Base-by-base conservation (phyloP, 257 asterid genomes). In the Cordia subcordata region DNA sequence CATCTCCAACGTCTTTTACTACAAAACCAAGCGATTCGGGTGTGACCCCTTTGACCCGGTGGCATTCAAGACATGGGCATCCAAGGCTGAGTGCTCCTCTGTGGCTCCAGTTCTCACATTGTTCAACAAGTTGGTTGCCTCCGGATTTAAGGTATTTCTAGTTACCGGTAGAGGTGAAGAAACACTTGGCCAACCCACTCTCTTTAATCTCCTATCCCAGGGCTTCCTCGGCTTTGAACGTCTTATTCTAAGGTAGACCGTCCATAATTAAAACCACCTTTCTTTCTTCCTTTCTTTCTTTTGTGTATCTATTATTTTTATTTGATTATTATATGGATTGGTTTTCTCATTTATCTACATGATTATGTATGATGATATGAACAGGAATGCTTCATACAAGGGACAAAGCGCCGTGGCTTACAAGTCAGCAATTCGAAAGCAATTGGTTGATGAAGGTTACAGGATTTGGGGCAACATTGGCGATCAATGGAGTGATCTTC, bases 401-500 rank as follows among this genome's bases (percentile, higher is more conserved):
- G 88, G 88, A 11, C 65, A 66, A 50, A 75, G 84, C 32, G 82
- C 86, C 0, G 35, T 62, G 22, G 45, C 38, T 11, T 82, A 79
- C 68, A 82, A 82, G 40, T 79, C 86, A 5, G 72, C 65, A 18
- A 63, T 79, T 16, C 64, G 90, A 27, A 80, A 59, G 75, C 78
- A 72, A 40, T 16, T 82, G 67, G 79, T 55, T 4, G 76, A 33
- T 57, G 78, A 77, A 51, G 84, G 90, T 12, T 80, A 77, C 72
- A 72, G 74, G 62, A 72, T 82, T 64, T 75, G 84, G 86, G 90
- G 90, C 38, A 82, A 82, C 14, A 75, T 75, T 14, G 86, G 90
- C 54, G 90, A 82, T 63, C 86, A 82, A 33, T 82, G 90, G 90
- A 77, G 79, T 70, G 90, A 82, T 70, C 78, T 82, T 53, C 79